Base-by-base conservation (phyloP, 108 stramenopile genomes). In the Fragilaria radians region DNA sequence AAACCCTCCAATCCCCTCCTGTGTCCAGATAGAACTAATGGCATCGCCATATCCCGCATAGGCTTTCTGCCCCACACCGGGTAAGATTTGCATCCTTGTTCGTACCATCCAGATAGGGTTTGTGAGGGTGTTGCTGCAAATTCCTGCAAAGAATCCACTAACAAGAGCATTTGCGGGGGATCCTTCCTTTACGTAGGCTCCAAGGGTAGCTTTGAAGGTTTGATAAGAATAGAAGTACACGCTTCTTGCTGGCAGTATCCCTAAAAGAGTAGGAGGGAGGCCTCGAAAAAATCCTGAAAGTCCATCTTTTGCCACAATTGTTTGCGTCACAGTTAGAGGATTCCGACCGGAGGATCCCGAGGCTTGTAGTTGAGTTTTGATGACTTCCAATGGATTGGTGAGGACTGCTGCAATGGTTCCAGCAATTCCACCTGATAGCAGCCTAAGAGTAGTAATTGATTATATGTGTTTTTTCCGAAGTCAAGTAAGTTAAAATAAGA, bases 41-140 rank as follows among this genome's bases (percentile, higher is more conserved):
- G 89, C 93, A 65, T 95, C 83, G 9, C 72, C 45, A 52, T 94
- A 93, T 5, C 83, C 79, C 28, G 70, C 52, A 69, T 95, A 96
- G 9, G 65, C 71, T 33, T 57, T 69, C 67, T 94, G 92, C 0
- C 92, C 92, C 1, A 86, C 88, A 4, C 83, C 32, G 36, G 61
- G 52, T 46, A 92, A 33, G 7, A 93, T 72, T 62, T 92, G 93
- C 82, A 93, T 80, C 2, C 94, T 68, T 1, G 94, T 95, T 58
- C 89, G 93, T 21, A 97, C 91, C 77, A 97, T 86, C 94, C 96
- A 97, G 59, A 97, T 91, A 1, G 96, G 96, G 71, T 88, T 93
- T 5, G 96, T 95, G 14, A 95, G 66, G 17, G 95, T 90, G 48
- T 93, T 93, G 1, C 80, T 68, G 24, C 69, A 63, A 28, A 88